Conservation (phyloP, 148 eudicot genomes). For the Rheum nobile region DNA sequence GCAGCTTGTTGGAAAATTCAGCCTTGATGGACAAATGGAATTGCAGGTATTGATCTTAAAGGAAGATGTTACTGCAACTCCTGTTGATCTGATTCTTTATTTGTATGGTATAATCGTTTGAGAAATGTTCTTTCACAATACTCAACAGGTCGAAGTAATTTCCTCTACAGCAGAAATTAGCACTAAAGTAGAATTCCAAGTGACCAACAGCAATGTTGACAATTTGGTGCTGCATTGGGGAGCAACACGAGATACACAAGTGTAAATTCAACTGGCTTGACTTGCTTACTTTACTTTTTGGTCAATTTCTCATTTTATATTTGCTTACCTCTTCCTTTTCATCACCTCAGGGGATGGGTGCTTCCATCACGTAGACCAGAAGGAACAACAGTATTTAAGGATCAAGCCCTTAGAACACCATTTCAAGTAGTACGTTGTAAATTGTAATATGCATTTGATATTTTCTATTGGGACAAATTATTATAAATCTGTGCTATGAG, state of each 20-base stretch:
- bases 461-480: not conserved
- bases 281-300: not conserved
- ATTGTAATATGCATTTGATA: not conserved
- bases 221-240: constrained; percentile 85
- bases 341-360: constrained; percentile 50
- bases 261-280: constrained; percentile 26
- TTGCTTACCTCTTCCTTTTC: not conserved
- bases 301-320: not conserved
- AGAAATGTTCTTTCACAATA: constrained; percentile 12
- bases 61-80: not conserved
- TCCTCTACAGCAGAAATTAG: constrained; percentile 38
- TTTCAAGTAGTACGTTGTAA: constrained; percentile 51
- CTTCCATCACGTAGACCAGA: constrained; percentile 70
- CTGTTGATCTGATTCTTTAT: not conserved
- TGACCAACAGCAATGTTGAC: constrained; percentile 43
- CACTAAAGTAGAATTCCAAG: constrained; percentile 43
- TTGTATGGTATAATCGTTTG: not conserved
- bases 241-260: constrained; percentile 36
- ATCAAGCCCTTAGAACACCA: constrained; percentile 76
- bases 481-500: not conserved
- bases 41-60: constrained; percentile 52
- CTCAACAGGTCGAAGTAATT: constrained; percentile 53
- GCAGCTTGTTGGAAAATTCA: constrained; percentile 64
- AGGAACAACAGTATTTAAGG: constrained; percentile 53
- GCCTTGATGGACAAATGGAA: constrained; percentile 59